Evolutionary conservation across 1,284 basidiomycete species (phyloP), one percentile per base, ranked within the genome.

Genomic region (Retiboletus flavoniger): DNA sequence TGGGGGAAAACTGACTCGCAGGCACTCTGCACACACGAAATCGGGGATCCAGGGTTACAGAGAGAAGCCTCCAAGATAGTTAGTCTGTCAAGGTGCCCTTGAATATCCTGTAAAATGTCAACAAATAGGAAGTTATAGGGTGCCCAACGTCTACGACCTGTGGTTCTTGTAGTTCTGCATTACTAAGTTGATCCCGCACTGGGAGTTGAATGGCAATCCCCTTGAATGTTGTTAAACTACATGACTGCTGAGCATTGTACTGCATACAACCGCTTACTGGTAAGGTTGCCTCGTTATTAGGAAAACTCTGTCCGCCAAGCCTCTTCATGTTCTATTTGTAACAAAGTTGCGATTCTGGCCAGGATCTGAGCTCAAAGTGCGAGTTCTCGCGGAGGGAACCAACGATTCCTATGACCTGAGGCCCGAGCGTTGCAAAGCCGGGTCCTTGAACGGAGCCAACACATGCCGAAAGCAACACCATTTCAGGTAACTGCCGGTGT

Each of bases 51-150:
- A 10, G 47, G 36, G 13, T n/a, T 17, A 47, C 32, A 19, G 38
- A 45, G n/a, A 31, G 41, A 42, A 43, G 54, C 31, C 13, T 13
- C 3, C 1, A 53, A 58, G 56, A 66, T 66, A 36, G 29, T 36
- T 43, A 65, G 21, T 34, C 50, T 64, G 32, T 29, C 21, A 16
- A 51, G 53, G 19, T 34, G n/a, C 21, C 13, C 51, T 48, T 36
- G 64, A 35, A 32, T 21, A 48, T 54, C 53, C 63, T 65, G 47
- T 28, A 7, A 24, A 32, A 10, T 11, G 38, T 67, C 38, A 58
- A 41, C 28, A 28, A 50, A 4, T 10, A 40, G 26, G 5, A 17
- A 36, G 16, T 16, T 14, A 43, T 36, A 44, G n/a, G 43, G 24
- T 29, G 13, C 32, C n/a, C 7, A 13, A 53, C 8, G 35, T 26